These are phyloP conservation scores for Apiospora kogelbergensis DNA, from an alignment of 2,329 filamentous ascomycete species.

Conservation along the genomic window DNA sequence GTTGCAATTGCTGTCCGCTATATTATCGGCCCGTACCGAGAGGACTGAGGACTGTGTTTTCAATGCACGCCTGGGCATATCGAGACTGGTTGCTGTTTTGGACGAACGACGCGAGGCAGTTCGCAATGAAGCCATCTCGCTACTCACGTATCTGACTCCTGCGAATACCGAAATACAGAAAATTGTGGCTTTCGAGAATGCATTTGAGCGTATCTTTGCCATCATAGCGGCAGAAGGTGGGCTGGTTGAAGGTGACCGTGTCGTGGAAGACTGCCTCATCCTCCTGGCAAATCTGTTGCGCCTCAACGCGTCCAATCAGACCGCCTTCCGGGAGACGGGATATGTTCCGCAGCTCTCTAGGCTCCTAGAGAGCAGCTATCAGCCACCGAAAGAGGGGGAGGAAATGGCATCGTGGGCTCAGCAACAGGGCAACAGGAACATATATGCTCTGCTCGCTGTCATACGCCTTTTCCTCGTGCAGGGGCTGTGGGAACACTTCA, in stretches of 20 bases:
- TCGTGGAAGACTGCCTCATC: conserved; percentile 91
- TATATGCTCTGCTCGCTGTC: conserved; percentile 86
- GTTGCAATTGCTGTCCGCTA: conserved; percentile 83
- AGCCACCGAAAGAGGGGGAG: conserved; percentile 52
- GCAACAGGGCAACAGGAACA: conserved; percentile 80
- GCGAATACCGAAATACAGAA: conserved; percentile 89
- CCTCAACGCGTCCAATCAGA: conserved; percentile 88
- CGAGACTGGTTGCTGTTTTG: conserved; percentile 78
- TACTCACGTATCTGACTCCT: conserved; percentile 86
- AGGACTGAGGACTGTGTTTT: conserved; percentile 94
- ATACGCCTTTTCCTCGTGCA: conserved; percentile 80
- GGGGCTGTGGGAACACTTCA: conserved; percentile 78
- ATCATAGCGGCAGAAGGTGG: conserved; percentile 83
- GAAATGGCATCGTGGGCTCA: conserved; percentile 73
- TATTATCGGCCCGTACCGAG: conserved; percentile 81
- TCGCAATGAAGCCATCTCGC: conserved; percentile 81
- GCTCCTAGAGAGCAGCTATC: conserved; percentile 62
- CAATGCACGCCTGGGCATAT: conserved; percentile 83
- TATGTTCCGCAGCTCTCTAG: conserved; percentile 71
- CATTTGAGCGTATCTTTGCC: conserved; percentile 82
- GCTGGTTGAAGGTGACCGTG: conserved; percentile 76
- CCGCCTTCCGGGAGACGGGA: conserved; percentile 87
- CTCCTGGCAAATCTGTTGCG: conserved; percentile 85
- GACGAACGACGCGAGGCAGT: conserved; percentile 86
- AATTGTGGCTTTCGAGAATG: conserved; percentile 91